These are phyloP conservation scores for Jaapia argillacea DNA, from an alignment of 768 basidiomycete genomes.

Conservation along the genomic window DNA sequence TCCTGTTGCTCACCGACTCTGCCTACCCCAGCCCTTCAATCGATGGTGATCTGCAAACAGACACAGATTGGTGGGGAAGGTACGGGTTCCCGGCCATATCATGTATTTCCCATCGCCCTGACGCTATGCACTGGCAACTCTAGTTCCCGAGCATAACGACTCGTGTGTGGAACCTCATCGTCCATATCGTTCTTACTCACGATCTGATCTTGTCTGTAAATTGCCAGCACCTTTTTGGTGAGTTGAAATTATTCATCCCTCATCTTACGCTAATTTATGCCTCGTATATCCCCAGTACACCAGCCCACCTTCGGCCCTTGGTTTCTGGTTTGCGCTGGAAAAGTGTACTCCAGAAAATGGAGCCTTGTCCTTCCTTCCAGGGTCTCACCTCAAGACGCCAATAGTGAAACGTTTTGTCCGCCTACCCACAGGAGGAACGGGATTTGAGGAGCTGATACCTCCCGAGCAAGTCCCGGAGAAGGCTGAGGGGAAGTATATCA, in stretches of 20 bases:
- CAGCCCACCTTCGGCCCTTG: constrained; percentile 82
- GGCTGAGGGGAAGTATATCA: constrained; percentile 42
- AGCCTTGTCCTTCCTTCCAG: constrained; percentile 82
- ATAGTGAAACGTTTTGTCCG: constrained; percentile 85
- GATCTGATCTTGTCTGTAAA: too few species aligned
- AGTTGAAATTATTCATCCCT: constrained; percentile 12
- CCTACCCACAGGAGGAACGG: constrained; percentile 66
- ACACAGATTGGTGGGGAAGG: constrained; percentile 89
- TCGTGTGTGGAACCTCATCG: constrained; percentile 47
- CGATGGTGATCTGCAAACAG: constrained; percentile 96
- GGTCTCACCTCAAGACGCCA: constrained; percentile 70
- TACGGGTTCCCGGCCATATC: constrained; percentile 20
- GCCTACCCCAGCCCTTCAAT: constrained; percentile 57
- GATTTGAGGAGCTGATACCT: constrained; percentile 57
- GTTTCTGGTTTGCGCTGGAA: constrained; percentile 96
- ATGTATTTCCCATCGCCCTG: too few species aligned
- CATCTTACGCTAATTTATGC: neutral
- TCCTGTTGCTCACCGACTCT: neutral
- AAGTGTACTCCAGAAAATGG: constrained; percentile 76
- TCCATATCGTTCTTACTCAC: too few species aligned
- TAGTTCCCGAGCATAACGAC: constrained; percentile 90
- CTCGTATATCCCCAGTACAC: constrained; percentile 55
- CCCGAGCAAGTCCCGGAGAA: constrained; percentile 19
- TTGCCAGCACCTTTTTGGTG: constrained; percentile 74
- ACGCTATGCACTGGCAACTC: too few species aligned